These are phyloP conservation scores for Scorias spongiosa DNA, from an alignment of 2,329 filamentous ascomycete species.

Conservation along the genomic window DNA sequence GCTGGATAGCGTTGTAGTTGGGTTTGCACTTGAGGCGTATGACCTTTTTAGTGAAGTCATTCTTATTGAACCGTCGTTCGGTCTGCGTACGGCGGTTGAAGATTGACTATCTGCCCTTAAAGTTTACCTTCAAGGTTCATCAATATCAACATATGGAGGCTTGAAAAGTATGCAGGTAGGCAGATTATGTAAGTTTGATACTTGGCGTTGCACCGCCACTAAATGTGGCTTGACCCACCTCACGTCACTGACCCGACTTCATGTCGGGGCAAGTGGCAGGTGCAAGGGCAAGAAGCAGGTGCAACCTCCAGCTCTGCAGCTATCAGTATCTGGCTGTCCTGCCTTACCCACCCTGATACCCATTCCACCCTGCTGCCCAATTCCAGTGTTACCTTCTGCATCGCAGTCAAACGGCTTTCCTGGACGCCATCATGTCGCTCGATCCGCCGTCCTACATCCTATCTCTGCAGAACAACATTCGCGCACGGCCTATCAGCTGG, in stretches of 20 bases:
- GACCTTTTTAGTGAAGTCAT: constrained; percentile 51
- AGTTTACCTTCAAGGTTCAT: too few relatives aligned
- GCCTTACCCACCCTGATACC: neutral
- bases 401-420: too few relatives aligned
- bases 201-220: neutral
- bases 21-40: constrained; percentile 38
- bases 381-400: too few relatives aligned
- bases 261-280: neutral
- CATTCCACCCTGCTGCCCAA: neutral
- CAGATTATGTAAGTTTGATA: neutral
- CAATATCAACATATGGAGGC: too few relatives aligned
- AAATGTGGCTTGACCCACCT: neutral
- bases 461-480: constrained; percentile 92
- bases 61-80: neutral
- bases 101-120: too few relatives aligned
- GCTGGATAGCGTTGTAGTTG: constrained; percentile 61
- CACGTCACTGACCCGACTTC: neutral
- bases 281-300: neutral
- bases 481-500: constrained; percentile 90
- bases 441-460: constrained; percentile 78
- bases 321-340: neutral
- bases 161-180: too few relatives aligned
- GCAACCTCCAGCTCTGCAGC: neutral
- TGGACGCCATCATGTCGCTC: constrained; percentile 54
- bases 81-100: too few relatives aligned